Percentiles rank a stretch among this genome's conserved stretches.
Evolutionary conservation across 495 filamentous ascomycete species (phyloP).

Genomic region (Lophiostoma macrostomum): DNA sequence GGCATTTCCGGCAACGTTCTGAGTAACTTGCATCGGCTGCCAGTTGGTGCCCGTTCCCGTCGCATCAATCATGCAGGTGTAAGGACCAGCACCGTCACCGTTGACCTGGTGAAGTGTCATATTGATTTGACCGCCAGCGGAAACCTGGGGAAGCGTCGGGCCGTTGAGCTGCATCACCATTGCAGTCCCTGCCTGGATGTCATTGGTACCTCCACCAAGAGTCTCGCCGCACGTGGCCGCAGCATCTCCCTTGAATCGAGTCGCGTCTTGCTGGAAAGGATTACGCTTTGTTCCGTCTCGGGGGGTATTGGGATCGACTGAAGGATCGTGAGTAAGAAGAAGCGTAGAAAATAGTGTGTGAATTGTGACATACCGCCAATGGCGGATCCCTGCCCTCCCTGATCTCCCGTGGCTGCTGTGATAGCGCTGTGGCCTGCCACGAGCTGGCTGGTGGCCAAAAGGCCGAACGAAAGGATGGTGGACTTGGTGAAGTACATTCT

Average conservation of each 20-base stretch:
- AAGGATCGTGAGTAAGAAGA: conserved; percentile 26
- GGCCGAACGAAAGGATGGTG: conserved; percentile 28
- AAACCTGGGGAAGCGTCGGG: conserved; percentile 51
- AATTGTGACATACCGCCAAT: conserved; percentile 41
- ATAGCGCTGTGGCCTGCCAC: conserved; percentile 52
- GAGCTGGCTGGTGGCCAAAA: conserved; percentile 31
- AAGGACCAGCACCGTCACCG: conserved; percentile 55
- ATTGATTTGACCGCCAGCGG: conserved; percentile 44
- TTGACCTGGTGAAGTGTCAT: conserved; percentile 59
- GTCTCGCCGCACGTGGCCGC: conserved; percentile 34
- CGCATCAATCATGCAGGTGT: conserved; percentile 52
- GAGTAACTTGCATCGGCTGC: conserved; percentile 28
- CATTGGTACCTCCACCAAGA: conserved; percentile 45
- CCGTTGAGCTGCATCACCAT: conserved; percentile 42
- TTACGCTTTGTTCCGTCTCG: conserved; percentile 51
- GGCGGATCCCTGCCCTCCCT: conserved; percentile 43
- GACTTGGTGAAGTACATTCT: conserved; percentile 31
- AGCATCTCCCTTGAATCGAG: conserved; percentile 47
- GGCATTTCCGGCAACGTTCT: conserved; percentile 32
- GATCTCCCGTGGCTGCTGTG: conserved; percentile 47
- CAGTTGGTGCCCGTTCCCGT: conserved; percentile 45
- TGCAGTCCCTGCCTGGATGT: conserved; percentile 48
- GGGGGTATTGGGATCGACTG: conserved; percentile 49
- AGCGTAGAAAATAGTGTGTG: not conserved
- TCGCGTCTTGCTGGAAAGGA: conserved; percentile 54